phyloP scores from a whole-genome alignment of 148 eudicot species.

The Euryodendron excelsum region DNA sequence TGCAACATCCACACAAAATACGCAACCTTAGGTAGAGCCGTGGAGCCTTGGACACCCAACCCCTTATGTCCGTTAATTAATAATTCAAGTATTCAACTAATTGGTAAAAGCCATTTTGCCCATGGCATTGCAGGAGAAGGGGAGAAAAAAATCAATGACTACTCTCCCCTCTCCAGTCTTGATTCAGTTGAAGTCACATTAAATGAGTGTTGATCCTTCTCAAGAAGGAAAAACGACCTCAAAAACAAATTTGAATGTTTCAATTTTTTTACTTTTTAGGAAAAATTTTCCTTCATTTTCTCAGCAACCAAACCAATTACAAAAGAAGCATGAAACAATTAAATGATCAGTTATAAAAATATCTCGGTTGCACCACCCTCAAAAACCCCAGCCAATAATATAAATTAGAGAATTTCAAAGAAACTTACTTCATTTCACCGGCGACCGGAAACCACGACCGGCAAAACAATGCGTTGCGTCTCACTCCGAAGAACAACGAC shows the following conservation, averaged over 20 bases:
- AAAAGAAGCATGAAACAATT: not conserved
- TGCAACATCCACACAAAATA: too few species aligned
- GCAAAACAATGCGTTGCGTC: slow-evolving; percentile 67
- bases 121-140: too few species aligned
- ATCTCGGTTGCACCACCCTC: not conserved
- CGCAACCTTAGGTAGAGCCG: too few species aligned
- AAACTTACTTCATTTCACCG: slow-evolving; percentile 49
- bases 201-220: too few species aligned
- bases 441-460: slow-evolving; percentile 67
- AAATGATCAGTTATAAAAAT: not conserved
- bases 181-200: too few species aligned
- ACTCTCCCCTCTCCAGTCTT: too few species aligned
- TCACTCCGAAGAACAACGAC: slow-evolving; percentile 46
- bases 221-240: not conserved
- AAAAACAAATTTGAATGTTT: not conserved
- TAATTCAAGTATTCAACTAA: too few species aligned
- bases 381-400: not conserved
- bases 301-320: not conserved
- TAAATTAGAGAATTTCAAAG: not conserved
- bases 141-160: too few species aligned
- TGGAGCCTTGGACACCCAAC: too few species aligned
- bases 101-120: too few species aligned
- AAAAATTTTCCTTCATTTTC: not conserved
- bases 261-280: not conserved
- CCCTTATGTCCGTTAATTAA: too few species aligned